Base-by-base conservation (phyloP, 2,329 filamentous ascomycete genomes). In the Talaromyces rugulosus region DNA sequence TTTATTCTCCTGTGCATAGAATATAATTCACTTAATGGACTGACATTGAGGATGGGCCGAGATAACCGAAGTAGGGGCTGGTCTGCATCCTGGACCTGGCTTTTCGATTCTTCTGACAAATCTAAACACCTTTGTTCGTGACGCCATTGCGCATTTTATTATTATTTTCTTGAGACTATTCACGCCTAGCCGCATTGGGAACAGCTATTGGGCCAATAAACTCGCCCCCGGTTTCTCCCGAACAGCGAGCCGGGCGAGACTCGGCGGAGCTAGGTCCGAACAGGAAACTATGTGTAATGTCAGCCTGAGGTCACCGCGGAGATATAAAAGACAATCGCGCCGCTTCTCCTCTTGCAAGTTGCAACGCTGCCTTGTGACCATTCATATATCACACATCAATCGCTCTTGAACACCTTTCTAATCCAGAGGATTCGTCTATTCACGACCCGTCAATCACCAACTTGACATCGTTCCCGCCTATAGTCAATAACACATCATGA, bases 401-500 rank as follows among this genome's bases (percentile, higher is more conserved):
- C n/a, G 4, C n/a, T 11, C 27, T 28, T 28, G 27, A 23, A 11
- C 3, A 1, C 2, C 3, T 23, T 23, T 50, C 18, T 9, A 12
- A 11, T 50, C 5, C 4, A 12, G 9, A 12, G 3, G 5, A 51
- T 51, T 40, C 7, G 9, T 8, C 5, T 51, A 1, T 51, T 9
- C 27, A 51, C 44, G 12, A 4, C 18, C 2, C 27, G 47, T 53
- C 50, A 30, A 52, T 18, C 5, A 53, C n/a, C 28, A 30, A n/a
- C 16, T n/a, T n/a, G n/a, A 7, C 7, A 51, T 51, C 4, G 3
- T 51, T 4, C 44, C n/a, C 44, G n/a, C 18, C n/a, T 4, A 9
- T 1, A 31, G 50, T 18, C 27, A 16, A 53, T 53, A 0, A 31
- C n/a, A 53, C 50, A 31, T n/a, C 66, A 99, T 98, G 95, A 98